phyloP scores from a whole-genome alignment of 1,284 basidiomycete species.

The Sparassis latifolia region DNA sequence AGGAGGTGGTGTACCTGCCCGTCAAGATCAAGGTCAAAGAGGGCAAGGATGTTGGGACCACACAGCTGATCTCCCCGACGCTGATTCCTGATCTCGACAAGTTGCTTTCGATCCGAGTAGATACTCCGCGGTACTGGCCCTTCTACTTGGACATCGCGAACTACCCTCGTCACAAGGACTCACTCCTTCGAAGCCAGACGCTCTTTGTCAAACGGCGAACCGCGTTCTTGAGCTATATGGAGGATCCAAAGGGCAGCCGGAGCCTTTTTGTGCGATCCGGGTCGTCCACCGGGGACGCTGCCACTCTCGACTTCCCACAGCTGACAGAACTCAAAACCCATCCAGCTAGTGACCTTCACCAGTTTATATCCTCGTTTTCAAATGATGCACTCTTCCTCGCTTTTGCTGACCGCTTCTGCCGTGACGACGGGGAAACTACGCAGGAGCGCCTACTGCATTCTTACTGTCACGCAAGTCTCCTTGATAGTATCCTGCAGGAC shows the following conservation, averaged over 20 bases:
- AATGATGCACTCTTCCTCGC: conserved; percentile 71
- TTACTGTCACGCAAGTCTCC: conserved; percentile 72
- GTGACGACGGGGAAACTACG: conserved; percentile 47
- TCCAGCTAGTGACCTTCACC: conserved; percentile 66
- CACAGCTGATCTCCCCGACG: conserved; percentile 84
- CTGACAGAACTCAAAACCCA: conserved; percentile 58
- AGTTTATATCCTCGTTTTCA: conserved; percentile 82
- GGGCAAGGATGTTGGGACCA: conserved; percentile 48
- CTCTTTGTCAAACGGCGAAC: conserved; percentile 89
- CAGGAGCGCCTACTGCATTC: conserved; percentile 60
- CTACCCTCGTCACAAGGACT: conserved; percentile 60
- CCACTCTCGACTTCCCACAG: conserved; percentile 77
- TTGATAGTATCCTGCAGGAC: conserved; percentile 87
- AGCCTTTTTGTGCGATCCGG: conserved; percentile 82
- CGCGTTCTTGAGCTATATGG: conserved; percentile 87
- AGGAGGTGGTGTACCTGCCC: conserved; percentile 86
- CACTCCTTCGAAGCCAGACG: conserved; percentile 71
- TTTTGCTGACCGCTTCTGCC: conserved; percentile 70
- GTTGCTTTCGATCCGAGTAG: conserved; percentile 74
- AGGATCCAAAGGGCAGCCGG: conserved; percentile 88
- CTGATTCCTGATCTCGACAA: conserved; percentile 84
- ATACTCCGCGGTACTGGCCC: conserved; percentile 93
- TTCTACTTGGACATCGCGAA: conserved; percentile 75
- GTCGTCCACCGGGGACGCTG: conserved; percentile 68
- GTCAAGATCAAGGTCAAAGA: conserved; percentile 80